These are phyloP conservation scores for Apodospora peruviana DNA, from an alignment of 495 filamentous ascomycete genomes.

Conservation along the genomic window DNA sequence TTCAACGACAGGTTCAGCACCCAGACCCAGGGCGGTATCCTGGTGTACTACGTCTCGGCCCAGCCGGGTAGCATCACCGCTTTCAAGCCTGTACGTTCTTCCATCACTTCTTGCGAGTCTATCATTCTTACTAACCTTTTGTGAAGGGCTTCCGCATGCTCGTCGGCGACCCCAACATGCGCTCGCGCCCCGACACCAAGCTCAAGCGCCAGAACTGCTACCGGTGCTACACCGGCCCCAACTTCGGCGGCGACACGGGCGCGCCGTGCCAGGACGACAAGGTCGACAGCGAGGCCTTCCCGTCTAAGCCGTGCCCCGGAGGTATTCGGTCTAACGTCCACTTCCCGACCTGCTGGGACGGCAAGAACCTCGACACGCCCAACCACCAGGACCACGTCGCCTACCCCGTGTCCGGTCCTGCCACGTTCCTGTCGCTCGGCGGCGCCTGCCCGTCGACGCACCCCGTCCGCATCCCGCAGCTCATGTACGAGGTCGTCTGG, in stretches of 20 bases:
- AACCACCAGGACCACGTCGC: slow-evolving; percentile 49
- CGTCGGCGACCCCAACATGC: slow-evolving; percentile 40
- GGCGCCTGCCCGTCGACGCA: slow-evolving; percentile 44
- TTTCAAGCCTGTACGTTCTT: slow-evolving; percentile 41
- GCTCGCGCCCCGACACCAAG: slow-evolving; percentile 30
- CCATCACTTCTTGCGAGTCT: neutral
- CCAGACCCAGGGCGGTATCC: slow-evolving; percentile 42
- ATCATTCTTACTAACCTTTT: neutral
- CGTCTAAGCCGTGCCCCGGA: slow-evolving; percentile 34
- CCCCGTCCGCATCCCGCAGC: slow-evolving; percentile 43
- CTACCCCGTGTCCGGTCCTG: slow-evolving; percentile 36
- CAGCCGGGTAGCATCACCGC: slow-evolving; percentile 47
- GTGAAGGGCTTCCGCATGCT: slow-evolving; percentile 49
- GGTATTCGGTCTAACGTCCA: slow-evolving; percentile 49
- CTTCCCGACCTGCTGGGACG: slow-evolving; percentile 54
- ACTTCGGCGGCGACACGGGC: slow-evolving; percentile 38
- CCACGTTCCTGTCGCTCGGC: slow-evolving; percentile 39
- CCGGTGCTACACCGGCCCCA: slow-evolving; percentile 46
- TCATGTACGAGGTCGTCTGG: slow-evolving; percentile 50
- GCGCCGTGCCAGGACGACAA: slow-evolving; percentile 38
- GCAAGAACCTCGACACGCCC: slow-evolving; percentile 47
- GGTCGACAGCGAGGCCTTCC: slow-evolving; percentile 36
- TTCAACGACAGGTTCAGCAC: slow-evolving; percentile 45
- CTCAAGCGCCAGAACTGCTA: slow-evolving; percentile 42
- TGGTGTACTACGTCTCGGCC: slow-evolving; percentile 51